Percentiles rank a stretch among this genome's conserved stretches.
These are phyloP conservation scores for Kazachstania viticola DNA, from an alignment of 805 yeast genomes.

Conservation along the genomic window DNA sequence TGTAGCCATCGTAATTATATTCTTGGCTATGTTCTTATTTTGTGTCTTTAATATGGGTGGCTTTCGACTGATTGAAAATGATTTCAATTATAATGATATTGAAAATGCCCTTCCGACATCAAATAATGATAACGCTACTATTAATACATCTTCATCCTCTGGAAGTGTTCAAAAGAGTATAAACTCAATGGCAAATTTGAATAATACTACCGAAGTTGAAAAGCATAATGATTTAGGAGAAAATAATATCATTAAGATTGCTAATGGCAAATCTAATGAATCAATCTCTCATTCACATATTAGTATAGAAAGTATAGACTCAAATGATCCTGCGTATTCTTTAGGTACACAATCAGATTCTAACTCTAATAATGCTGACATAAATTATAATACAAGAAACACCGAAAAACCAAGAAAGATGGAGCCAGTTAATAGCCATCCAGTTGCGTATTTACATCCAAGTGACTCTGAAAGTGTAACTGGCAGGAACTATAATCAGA, in stretches of 20 bases:
- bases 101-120: slow-evolving; percentile 8
- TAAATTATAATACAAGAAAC: no score
- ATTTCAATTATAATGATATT: slow-evolving; percentile 35
- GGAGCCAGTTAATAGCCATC: not conserved
- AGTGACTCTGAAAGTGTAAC: no score
- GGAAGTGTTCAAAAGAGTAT: not conserved
- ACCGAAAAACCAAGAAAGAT: no score
- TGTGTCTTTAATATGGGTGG: slow-evolving; percentile 73
- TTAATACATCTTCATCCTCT: not conserved
- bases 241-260: not conserved
- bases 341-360: not conserved
- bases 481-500: not conserved
- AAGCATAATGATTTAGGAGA: no score
- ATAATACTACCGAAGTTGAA: not conserved
- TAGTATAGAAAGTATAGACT: not conserved
- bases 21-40: slow-evolving; percentile 53
- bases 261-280: not conserved
- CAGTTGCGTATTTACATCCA: not conserved
- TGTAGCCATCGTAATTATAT: slow-evolving; percentile 72
- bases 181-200: no score
- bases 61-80: slow-evolving; percentile 55
- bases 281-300: not conserved
- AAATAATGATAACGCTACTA: not conserved
- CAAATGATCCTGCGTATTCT: not conserved
- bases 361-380: not conserved